Percentiles rank a stretch among this genome's conserved stretches.
These are phyloP conservation scores for Pythium periplocum DNA, from an alignment of 352 stramenopile species.

Conservation along the genomic window DNA sequence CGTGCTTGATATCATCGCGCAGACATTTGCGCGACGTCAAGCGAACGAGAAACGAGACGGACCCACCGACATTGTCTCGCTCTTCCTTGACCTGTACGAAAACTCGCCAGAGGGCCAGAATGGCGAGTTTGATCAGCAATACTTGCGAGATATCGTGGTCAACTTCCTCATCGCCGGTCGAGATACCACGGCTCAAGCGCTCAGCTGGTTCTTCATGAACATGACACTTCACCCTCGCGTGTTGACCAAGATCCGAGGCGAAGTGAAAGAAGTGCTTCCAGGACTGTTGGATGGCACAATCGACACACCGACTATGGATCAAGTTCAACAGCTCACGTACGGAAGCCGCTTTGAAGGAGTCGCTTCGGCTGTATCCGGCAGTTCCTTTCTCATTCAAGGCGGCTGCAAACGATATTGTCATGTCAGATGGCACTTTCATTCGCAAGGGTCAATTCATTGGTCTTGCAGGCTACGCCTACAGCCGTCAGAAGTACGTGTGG, in stretches of 20 bases:
- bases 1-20: conserved; percentile 32
- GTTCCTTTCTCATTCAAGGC: conserved; percentile 27
- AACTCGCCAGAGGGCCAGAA: conserved; percentile 3
- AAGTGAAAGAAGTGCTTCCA: conserved; percentile 30
- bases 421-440: conserved; percentile 16
- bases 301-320: conserved; percentile 26
- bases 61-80: conserved; percentile 19
- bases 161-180: conserved; percentile 77
- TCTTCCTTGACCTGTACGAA: conserved; percentile 32
- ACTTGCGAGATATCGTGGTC: conserved; percentile 67
- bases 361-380: conserved; percentile 31
- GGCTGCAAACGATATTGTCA: not conserved
- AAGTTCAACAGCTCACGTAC: conserved; percentile 39
- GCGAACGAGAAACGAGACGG: too few relatives aligned
- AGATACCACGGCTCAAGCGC: conserved; percentile 66
- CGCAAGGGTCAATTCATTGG: conserved; percentile 8
- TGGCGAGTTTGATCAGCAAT: conserved; percentile 25
- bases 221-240: conserved; percentile 45
- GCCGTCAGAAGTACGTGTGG: conserved; percentile 22
- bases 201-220: conserved; percentile 72
- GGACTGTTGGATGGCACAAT: not conserved
- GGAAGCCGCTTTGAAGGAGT: conserved; percentile 36
- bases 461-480: conserved; percentile 27
- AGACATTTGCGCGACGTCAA: conserved; percentile 12
- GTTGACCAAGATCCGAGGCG: conserved; percentile 33